Conservation (phyloP, 257 asterid genomes). For the Salvia hispanica region DNA sequence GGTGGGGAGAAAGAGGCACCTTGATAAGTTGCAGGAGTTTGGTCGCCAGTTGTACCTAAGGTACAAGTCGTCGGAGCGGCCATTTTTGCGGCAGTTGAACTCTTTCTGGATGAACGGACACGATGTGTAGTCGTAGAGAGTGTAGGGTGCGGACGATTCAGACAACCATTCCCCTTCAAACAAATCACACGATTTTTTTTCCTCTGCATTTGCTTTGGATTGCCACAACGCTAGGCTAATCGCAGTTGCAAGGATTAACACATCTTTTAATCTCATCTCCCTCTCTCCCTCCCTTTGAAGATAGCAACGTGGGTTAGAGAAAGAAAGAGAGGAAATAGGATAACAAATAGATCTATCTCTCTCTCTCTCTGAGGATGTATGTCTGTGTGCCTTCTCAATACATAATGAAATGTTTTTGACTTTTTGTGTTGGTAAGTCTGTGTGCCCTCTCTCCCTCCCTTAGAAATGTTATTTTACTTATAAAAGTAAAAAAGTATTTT, state of each 20-base stretch:
- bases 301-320: neutral
- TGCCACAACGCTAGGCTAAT: conserved; percentile 13
- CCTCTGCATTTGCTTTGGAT: conserved; percentile 35
- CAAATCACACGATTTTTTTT: conserved; percentile 41
- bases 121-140: conserved; percentile 54
- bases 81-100: conserved; percentile 70
- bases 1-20: conserved; percentile 36
- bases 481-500: too few species aligned
- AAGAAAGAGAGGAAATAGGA: neutral
- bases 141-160: conserved; percentile 34
- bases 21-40: conserved; percentile 51
- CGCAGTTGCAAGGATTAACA: conserved; percentile 1
- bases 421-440: too few species aligned
- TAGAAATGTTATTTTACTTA: too few species aligned
- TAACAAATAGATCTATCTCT: neutral
- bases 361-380: neutral
- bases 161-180: conserved; percentile 69
- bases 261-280: conserved; percentile 32
- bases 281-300: conserved; percentile 15
- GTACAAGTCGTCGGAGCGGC: conserved; percentile 68
- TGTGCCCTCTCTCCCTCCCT: too few species aligned
- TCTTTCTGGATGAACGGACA: conserved; percentile 84
- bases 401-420: too few species aligned
- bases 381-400: neutral
- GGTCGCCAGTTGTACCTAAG: conserved; percentile 79